Conservation (phyloP, 2,329 filamentous ascomycete genomes). For the Exophiala spinifera region DNA sequence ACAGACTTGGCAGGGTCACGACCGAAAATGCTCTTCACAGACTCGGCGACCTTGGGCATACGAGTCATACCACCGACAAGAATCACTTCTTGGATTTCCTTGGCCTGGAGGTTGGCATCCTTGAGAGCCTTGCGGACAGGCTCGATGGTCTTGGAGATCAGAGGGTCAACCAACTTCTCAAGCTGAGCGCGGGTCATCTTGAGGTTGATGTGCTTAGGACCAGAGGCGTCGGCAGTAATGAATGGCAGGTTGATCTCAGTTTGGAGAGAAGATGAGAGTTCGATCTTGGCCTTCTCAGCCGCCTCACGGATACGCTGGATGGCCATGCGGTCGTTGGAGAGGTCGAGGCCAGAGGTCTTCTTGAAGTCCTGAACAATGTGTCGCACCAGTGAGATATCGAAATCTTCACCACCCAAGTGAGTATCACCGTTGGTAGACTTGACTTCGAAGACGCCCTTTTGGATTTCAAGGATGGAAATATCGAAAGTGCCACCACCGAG, state of each 20-base stretch:
- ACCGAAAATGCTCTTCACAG: conserved; percentile 94
- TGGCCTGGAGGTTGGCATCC: conserved; percentile 85
- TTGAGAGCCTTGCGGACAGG: conserved; percentile 96
- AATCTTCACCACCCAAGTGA: conserved; percentile 96
- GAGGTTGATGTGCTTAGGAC: conserved; percentile 96
- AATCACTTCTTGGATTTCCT: conserved; percentile 96
- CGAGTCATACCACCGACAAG: conserved; percentile 98
- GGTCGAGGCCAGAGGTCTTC: conserved; percentile 88
- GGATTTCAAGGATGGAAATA: conserved; percentile 96
- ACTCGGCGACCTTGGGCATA: conserved; percentile 97
- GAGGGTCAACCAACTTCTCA: conserved; percentile 84
- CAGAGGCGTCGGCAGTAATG: conserved; percentile 93
- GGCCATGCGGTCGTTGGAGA: conserved; percentile 91
- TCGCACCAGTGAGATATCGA: conserved; percentile 90
- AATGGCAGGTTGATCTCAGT: conserved; percentile 98
- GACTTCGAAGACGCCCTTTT: conserved; percentile 97
- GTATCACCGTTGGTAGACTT: conserved; percentile 99
- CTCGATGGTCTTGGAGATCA: conserved; percentile 82
- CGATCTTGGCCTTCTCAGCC: conserved; percentile 99
- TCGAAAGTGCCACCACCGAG: conserved; percentile 98
- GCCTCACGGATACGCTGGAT: conserved; percentile 99
- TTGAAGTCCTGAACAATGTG: conserved; percentile 95
- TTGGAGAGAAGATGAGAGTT: conserved; percentile 89
- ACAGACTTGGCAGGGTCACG: conserved; percentile 96
- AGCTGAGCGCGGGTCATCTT: conserved; percentile 92